Percentiles rank a stretch among this genome's conserved stretches.
Conservation (phyloP, 2,329 filamentous ascomycete species). For the Colletotrichum kahawae region DNA sequence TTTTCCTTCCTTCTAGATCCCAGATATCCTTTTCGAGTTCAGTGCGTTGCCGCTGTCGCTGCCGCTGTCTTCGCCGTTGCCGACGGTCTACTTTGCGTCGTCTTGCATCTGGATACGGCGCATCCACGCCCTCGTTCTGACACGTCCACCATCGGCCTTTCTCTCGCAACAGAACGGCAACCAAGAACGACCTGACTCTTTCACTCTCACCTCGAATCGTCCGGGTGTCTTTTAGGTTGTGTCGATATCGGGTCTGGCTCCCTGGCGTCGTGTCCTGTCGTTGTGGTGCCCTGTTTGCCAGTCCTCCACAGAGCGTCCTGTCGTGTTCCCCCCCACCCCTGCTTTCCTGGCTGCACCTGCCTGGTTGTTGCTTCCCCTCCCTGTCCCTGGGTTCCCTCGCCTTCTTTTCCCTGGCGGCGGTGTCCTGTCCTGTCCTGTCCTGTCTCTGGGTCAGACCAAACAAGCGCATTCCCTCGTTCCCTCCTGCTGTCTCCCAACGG, state of each 20-base stretch:
- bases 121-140: neutral
- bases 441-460: constrained; percentile 15
- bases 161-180: neutral
- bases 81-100: neutral
- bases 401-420: constrained; percentile 16
- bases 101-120: neutral
- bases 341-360: neutral
- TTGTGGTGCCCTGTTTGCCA: neutral
- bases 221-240: constrained; percentile 10
- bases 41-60: constrained; percentile 8
- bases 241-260: constrained; percentile 2
- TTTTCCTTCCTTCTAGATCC: neutral
- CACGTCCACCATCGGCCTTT: neutral
- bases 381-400: constrained; percentile 10
- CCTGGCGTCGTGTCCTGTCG: neutral
- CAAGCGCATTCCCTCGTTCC: constrained; percentile 11
- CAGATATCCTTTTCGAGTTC: neutral
- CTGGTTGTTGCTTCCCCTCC: neutral
- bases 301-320: neutral
- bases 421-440: neutral
- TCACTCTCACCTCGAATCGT: neutral
- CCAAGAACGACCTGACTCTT: neutral
- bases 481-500: neutral
- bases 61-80: neutral
- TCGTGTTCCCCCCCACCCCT: neutral